A percentile compares a stretch with the other conserved stretches of the same genome.
These are phyloP conservation scores for Penicillium psychrosexuale DNA, from an alignment of 2,329 filamentous ascomycete species.

Conservation along the genomic window DNA sequence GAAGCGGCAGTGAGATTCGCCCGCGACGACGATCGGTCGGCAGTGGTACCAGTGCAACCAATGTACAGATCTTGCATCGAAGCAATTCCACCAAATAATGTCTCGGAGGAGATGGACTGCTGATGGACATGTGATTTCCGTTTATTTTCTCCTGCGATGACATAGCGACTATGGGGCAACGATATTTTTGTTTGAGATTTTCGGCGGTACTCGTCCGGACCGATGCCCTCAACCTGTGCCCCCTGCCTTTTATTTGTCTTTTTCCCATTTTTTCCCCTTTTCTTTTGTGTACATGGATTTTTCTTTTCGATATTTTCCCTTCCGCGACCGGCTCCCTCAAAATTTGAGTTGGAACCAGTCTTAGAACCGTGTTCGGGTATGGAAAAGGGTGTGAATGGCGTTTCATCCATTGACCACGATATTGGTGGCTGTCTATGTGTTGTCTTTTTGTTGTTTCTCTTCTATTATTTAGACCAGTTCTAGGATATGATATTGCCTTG, in stretches of 20 bases:
- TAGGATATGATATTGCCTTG: conserved; percentile 31
- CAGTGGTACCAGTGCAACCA: conserved; percentile 33
- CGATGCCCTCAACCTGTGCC: conserved; percentile 25
- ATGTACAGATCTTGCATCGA: conserved; percentile 38
- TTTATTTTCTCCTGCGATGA: conserved; percentile 32
- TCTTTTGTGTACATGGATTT: conserved; percentile 44
- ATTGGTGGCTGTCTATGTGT: conserved; percentile 31
- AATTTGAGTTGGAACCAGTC: conserved; percentile 36
- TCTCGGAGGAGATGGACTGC: conserved; percentile 14
- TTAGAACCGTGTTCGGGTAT: conserved; percentile 45
- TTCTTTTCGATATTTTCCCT: conserved; percentile 34
- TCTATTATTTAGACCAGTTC: conserved; percentile 28
- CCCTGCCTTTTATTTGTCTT: conserved; percentile 9
- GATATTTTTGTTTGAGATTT: conserved; percentile 30
- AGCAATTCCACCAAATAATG: conserved; percentile 44
- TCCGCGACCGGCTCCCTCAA: conserved; percentile 27
- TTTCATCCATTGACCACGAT: conserved; percentile 35
- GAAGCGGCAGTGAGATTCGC: conserved; percentile 43
- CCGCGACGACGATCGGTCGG: conserved; percentile 41
- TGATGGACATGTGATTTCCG: conserved; percentile 24
- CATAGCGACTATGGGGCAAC: conserved; percentile 40
- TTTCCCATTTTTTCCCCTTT: conserved; percentile 23
- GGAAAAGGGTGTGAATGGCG: conserved; percentile 45
- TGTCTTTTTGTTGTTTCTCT: conserved; percentile 19
- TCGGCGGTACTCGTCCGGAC: conserved; percentile 15